phyloP scores from a whole-genome alignment of 1,284 basidiomycete genomes.

The Ceratobasidium sp. region DNA sequence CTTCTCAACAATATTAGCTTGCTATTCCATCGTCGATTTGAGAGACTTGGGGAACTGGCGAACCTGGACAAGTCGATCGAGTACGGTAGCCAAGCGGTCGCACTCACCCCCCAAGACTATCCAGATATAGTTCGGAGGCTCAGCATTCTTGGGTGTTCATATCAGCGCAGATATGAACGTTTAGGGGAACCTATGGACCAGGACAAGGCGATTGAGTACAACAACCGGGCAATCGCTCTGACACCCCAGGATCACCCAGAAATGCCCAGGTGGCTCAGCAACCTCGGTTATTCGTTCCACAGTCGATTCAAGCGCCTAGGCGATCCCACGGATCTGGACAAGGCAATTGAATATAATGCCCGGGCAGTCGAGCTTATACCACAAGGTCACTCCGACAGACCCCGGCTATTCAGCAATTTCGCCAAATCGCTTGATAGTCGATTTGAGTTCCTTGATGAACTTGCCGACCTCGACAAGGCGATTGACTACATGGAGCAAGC shows the following conservation, averaged over 20 bases:
- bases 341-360: too few relatives aligned
- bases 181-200: not conserved
- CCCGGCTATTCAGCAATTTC: not conserved
- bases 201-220: not conserved
- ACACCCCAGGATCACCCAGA: not conserved
- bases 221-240: not conserved
- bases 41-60: not conserved
- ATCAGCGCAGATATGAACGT: not conserved
- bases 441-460: not conserved
- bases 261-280: not conserved
- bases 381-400: too few relatives aligned
- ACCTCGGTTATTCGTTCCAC: not conserved
- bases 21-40: too few relatives aligned
- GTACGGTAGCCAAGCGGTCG: not conserved
- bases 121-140: not conserved
- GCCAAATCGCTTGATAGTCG: not conserved
- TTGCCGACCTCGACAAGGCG: not conserved
- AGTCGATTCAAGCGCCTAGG: too few relatives aligned
- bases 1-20: too few relatives aligned
- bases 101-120: not conserved
- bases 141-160: not conserved
- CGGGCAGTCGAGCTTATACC: not conserved
- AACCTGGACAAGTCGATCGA: not conserved
- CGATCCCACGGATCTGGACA: too few relatives aligned
- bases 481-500: not conserved